Evolutionary conservation across 441 rosid species (phyloP).

Genomic region (Erodium chrysanthum): DNA sequence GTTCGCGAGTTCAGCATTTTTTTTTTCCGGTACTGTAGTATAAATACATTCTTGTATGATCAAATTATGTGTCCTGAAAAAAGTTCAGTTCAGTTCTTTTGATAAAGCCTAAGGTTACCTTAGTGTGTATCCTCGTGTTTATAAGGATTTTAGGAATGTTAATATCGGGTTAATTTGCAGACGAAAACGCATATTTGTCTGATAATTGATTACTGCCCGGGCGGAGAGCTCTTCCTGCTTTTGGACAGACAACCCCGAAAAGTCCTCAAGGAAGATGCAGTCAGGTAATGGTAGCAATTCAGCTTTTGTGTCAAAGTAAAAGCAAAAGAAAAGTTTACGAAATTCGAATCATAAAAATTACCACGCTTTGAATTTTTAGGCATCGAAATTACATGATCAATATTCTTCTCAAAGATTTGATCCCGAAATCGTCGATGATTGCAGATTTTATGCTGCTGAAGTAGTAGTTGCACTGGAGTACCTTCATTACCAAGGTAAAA

Average conservation of each 20-base stretch:
- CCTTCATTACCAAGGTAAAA: conserved; percentile 96
- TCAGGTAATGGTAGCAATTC: conserved; percentile 32
- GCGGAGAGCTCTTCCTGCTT: conserved; percentile 92
- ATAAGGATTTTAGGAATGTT: not conserved
- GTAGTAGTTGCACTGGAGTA: conserved; percentile 85
- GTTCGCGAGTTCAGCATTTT: conserved; percentile 23
- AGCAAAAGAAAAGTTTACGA: too few species aligned
- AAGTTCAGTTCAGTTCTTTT: too few species aligned
- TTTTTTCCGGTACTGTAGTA: too few species aligned
- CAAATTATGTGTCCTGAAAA: too few species aligned
- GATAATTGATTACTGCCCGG: conserved; percentile 85
- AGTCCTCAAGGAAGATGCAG: conserved; percentile 89
- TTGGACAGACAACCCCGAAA: conserved; percentile 76
- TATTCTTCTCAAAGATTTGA: too few species aligned
- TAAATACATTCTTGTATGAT: too few species aligned
- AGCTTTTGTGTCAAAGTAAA: not conserved
- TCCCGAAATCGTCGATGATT: not conserved
- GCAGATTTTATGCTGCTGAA: conserved; percentile 83
- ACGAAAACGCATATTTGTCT: conserved; percentile 90
- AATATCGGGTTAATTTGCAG: conserved; percentile 30
- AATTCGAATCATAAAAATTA: too few species aligned
- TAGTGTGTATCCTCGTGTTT: not conserved
- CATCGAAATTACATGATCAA: too few species aligned
- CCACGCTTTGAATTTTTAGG: too few species aligned
- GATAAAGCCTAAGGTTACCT: not conserved